phyloP scores from a whole-genome alignment of 192 early-diverging fungal species.

The Gaertneriomyces sp. region DNA sequence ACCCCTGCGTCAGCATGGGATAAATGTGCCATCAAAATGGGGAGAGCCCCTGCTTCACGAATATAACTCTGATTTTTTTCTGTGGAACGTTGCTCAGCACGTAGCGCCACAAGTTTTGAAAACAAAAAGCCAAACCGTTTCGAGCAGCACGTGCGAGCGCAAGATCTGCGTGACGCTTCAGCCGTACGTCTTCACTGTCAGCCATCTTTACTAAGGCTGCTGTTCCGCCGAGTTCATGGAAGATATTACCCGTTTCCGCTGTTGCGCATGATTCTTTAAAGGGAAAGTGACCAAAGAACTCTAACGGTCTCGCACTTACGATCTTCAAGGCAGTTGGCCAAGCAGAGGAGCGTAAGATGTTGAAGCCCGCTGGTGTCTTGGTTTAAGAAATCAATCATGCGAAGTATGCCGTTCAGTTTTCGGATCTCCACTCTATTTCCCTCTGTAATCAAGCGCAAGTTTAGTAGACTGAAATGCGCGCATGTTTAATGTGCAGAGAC shows the following conservation, averaged over 20 bases:
- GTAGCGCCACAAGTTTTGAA: not conserved
- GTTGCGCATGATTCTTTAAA: not conserved
- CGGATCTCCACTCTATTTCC: conserved; percentile 48
- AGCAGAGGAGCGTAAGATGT: conserved; percentile 40
- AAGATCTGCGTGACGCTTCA: conserved; percentile 35
- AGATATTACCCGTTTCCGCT: conserved; percentile 41
- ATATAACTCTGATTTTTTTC: conserved; percentile 40
- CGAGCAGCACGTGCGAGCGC: conserved; percentile 36
- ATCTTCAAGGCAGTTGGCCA: conserved; percentile 51
- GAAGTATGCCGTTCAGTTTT: conserved; percentile 39
- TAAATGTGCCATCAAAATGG: conserved; percentile 30
- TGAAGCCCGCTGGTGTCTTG: conserved; percentile 42
- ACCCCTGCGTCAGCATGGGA: conserved; percentile 28
- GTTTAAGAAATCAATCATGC: conserved; percentile 43
- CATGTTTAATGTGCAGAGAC: not conserved
- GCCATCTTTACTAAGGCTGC: conserved; percentile 36
- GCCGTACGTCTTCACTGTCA: conserved; percentile 33
- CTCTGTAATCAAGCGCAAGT: conserved; percentile 17
- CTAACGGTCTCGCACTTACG: conserved; percentile 19
- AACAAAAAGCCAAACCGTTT: conserved; percentile 21
- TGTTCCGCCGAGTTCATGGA: conserved; percentile 41
- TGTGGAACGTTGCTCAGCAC: conserved; percentile 5
- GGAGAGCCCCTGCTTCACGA: conserved; percentile 41
- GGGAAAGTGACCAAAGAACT: not conserved
- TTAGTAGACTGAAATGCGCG: not conserved